phyloP scores from a whole-genome alignment of 2,329 filamentous ascomycete genomes.

The Colletotrichum aenigma region DNA sequence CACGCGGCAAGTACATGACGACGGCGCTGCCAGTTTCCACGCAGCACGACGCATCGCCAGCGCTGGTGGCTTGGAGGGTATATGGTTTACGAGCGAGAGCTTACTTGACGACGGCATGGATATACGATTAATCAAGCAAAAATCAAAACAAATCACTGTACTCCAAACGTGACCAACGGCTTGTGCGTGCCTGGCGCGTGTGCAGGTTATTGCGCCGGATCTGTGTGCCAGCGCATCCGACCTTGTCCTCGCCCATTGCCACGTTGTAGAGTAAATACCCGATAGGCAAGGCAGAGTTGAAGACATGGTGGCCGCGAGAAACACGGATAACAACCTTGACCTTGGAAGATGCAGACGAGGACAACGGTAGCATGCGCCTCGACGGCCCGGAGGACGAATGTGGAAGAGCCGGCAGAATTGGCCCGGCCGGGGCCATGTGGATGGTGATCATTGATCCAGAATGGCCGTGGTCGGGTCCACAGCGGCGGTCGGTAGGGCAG shows the following conservation, averaged over 20 bases:
- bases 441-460: background rate
- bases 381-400: background rate
- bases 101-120: background rate
- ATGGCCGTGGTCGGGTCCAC: background rate
- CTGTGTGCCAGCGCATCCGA: slow-evolving; percentile 10
- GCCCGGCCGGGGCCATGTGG: background rate
- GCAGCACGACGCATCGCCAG: background rate
- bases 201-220: slow-evolving; percentile 7
- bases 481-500: background rate
- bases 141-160: background rate
- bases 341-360: background rate
- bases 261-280: background rate
- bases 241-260: background rate
- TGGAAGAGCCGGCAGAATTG: background rate
- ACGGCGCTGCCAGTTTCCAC: background rate
- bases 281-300: background rate
- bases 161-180: background rate
- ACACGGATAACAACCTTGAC: background rate
- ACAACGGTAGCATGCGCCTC: background rate
- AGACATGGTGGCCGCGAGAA: background rate
- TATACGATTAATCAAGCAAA: background rate
- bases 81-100: background rate
- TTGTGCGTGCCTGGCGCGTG: background rate
- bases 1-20: background rate
- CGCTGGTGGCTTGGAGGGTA: background rate